phyloP scores from a whole-genome alignment of 1,139 yeast species.

The Geotrichum histeridarum region DNA sequence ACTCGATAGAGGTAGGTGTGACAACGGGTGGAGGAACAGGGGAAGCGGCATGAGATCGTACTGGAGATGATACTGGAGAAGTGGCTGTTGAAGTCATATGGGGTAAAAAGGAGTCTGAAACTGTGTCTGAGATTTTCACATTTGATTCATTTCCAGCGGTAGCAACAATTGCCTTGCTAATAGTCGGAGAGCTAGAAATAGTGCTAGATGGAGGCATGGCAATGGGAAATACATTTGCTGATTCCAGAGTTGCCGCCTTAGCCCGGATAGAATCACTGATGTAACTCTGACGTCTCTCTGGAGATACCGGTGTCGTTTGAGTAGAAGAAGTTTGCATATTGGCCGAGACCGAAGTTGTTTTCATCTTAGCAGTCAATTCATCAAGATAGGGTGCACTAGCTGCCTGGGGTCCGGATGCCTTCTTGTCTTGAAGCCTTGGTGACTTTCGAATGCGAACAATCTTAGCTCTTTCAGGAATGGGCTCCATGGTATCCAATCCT shows the following conservation, averaged over 20 bases:
- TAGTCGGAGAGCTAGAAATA: background rate
- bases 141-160: slow-evolving; percentile 15
- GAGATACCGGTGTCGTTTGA: slow-evolving; percentile 17
- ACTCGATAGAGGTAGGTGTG: background rate
- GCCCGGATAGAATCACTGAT: slow-evolving; percentile 6
- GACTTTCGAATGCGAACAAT: slow-evolving; percentile 23
- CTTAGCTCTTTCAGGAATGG: slow-evolving; percentile 27
- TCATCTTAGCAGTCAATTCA: slow-evolving; percentile 16
- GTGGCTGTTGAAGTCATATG: slow-evolving; percentile 24
- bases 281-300: slow-evolving; percentile 11
- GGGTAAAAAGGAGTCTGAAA: slow-evolving; percentile 29
- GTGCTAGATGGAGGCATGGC: slow-evolving; percentile 20
- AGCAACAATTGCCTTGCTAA: background rate
- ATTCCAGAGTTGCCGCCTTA: background rate
- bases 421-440: background rate
- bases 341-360: slow-evolving; percentile 13
- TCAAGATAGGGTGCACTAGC: slow-evolving; percentile 15
- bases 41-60: slow-evolving; percentile 28
- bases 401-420: slow-evolving; percentile 1
- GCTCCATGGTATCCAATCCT: slow-evolving; percentile 6
- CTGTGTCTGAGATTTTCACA: background rate
- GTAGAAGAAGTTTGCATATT: slow-evolving; percentile 3
- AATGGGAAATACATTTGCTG: background rate
- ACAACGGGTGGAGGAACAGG: slow-evolving; percentile 19
- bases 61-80: slow-evolving; percentile 35